Conservation (phyloP, 75 land plant species). For the Sequoia sempervirens region DNA sequence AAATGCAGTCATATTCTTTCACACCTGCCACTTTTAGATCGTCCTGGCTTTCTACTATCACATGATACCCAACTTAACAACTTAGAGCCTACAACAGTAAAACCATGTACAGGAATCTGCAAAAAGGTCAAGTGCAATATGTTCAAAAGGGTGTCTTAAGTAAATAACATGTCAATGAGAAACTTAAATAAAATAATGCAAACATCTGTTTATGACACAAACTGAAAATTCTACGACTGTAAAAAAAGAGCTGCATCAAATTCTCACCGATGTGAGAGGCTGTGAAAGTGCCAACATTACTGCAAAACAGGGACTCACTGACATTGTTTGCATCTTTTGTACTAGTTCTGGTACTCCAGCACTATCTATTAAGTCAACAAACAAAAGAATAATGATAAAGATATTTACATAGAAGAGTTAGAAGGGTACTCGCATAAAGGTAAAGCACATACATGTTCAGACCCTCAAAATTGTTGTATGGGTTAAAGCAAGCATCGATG, state of each 20-base stretch:
- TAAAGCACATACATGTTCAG: too few relatives aligned
- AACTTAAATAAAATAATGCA: neutral
- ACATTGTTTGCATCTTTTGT: conserved; percentile 41
- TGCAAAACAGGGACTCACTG: conserved; percentile 65
- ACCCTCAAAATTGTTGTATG: too few relatives aligned
- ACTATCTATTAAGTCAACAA: conserved; percentile 35
- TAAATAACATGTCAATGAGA: neutral
- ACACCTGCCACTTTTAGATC: conserved; percentile 16
- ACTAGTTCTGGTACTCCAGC: conserved; percentile 39
- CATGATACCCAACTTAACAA: conserved; percentile 64
- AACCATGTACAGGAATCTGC: conserved; percentile 69
- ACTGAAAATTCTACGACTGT: neutral
- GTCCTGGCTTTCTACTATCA: conserved; percentile 90
- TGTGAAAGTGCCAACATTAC: conserved; percentile 73
- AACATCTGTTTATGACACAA: neutral
- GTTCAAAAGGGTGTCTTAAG: neutral
- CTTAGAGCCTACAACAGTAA: conserved; percentile 52
- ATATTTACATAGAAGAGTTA: neutral
- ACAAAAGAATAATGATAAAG: neutral
- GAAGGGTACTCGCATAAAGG: too few relatives aligned
- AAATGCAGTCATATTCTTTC: neutral
- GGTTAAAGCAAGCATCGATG: too few relatives aligned
- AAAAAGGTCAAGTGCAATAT: conserved; percentile 7
- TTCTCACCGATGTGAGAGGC: conserved; percentile 60
- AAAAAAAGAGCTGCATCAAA: neutral